Conservation (phyloP, 2,329 filamentous ascomycete genomes). For the Arthroderma uncinatum region DNA sequence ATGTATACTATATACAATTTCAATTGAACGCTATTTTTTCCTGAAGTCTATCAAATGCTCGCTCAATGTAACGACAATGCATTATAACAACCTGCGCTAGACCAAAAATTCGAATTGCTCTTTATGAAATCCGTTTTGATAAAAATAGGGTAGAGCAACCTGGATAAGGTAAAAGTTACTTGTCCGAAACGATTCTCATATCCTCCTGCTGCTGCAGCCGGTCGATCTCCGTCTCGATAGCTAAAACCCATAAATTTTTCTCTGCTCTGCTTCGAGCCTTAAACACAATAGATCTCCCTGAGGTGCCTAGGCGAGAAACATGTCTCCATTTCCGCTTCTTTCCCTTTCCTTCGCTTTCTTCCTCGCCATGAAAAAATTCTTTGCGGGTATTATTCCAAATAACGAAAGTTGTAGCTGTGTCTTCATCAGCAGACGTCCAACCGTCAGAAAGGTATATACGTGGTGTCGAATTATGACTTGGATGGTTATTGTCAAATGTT, state of each 20-base stretch:
- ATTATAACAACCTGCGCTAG: no score
- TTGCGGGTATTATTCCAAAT: conserved; percentile 52
- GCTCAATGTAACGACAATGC: neutral
- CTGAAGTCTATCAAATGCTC: neutral
- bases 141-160: neutral
- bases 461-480: conserved; percentile 49
- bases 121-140: neutral
- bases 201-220: conserved; percentile 43
- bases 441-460: conserved; percentile 50
- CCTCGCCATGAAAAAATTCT: conserved; percentile 42
- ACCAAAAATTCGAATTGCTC: neutral
- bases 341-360: conserved; percentile 19
- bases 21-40: neutral
- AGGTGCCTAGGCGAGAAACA: conserved; percentile 50
- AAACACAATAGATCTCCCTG: conserved; percentile 54
- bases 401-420: conserved; percentile 57
- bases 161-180: neutral
- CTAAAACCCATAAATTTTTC: conserved; percentile 57
- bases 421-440: conserved; percentile 53
- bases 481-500: conserved; percentile 52
- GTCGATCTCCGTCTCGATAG: conserved; percentile 56
- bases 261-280: conserved; percentile 54
- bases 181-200: conserved; percentile 33
- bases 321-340: conserved; percentile 41
- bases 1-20: neutral